Conservation (phyloP, 495 filamentous ascomycete genomes). For the Hypoxylon trugodes region DNA sequence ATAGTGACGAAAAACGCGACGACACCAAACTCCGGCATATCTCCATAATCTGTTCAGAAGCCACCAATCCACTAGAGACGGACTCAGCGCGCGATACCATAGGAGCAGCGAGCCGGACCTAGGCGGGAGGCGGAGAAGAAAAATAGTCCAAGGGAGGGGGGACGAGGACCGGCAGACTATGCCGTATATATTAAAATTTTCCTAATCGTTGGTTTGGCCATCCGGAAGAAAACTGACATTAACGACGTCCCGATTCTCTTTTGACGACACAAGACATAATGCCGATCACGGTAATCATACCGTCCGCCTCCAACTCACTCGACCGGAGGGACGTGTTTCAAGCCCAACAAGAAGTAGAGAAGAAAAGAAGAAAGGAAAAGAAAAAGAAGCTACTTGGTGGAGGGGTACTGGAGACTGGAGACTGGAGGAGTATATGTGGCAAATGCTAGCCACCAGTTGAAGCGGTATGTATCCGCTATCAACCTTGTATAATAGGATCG, state of each 20-base stretch:
- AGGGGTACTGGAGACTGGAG: not conserved
- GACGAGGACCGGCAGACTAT: not conserved
- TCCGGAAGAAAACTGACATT: slow-evolving; percentile 18
- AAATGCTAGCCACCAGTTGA: too few species aligned
- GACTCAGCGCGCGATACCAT: not conserved
- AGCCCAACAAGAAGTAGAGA: not conserved
- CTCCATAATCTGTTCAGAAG: slow-evolving; percentile 4
- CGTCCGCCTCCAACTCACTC: not conserved
- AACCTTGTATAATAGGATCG: slow-evolving; percentile 19
- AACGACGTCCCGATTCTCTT: slow-evolving; percentile 31
- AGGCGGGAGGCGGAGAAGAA: not conserved
- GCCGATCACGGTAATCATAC: slow-evolving; percentile 7
- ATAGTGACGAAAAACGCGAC: slow-evolving; percentile 9
- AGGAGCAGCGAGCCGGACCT: slow-evolving; percentile 3
- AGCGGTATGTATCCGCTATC: not conserved
- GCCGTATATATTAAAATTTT: slow-evolving; percentile 11
- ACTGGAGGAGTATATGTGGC: too few species aligned
- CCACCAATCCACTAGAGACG: not conserved
- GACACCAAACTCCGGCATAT: slow-evolving; percentile 1
- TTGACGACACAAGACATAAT: slow-evolving; percentile 27
- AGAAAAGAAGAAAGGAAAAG: not conserved
- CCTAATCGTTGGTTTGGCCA: slow-evolving; percentile 15
- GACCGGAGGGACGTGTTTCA: not conserved
- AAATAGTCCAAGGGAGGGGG: not conserved
- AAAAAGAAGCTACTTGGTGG: too few species aligned